Conservation (phyloP, 2,329 filamentous ascomycete species). For the Cryphonectria radicalis region DNA sequence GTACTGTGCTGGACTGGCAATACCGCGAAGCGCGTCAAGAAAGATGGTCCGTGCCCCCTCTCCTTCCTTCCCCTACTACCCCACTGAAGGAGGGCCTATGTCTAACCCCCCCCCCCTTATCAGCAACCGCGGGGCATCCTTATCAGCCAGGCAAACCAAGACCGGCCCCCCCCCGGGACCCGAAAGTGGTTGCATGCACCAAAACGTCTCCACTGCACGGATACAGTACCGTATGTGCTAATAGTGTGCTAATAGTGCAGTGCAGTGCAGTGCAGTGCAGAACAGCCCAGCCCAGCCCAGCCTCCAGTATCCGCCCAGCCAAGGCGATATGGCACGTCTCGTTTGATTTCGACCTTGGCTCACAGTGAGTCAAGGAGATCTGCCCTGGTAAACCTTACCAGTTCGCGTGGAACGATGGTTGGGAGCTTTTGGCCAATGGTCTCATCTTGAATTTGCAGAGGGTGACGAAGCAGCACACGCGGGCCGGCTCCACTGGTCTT, state of each 20-base stretch:
- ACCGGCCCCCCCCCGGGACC: background rate
- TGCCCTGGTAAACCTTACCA: background rate
- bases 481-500: background rate
- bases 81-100: background rate
- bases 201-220: background rate
- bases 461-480: background rate
- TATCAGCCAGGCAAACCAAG: constrained; percentile 12
- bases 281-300: background rate
- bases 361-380: background rate
- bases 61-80: background rate
- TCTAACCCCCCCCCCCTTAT: constrained; percentile 4
- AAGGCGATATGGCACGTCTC: background rate
- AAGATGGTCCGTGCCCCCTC: background rate
- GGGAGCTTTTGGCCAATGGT: background rate
- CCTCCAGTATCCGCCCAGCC: background rate
- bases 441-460: background rate
- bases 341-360: background rate
- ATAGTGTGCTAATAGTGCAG: too few species aligned
- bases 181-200: constrained; percentile 23
- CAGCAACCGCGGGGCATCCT: constrained; percentile 23
- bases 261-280: background rate
- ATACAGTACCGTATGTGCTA: background rate
- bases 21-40: constrained; percentile 4
- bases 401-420: background rate
- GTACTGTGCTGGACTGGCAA: too few species aligned